phyloP scores from a whole-genome alignment of 345 rosid species.

The Viola odorata region DNA sequence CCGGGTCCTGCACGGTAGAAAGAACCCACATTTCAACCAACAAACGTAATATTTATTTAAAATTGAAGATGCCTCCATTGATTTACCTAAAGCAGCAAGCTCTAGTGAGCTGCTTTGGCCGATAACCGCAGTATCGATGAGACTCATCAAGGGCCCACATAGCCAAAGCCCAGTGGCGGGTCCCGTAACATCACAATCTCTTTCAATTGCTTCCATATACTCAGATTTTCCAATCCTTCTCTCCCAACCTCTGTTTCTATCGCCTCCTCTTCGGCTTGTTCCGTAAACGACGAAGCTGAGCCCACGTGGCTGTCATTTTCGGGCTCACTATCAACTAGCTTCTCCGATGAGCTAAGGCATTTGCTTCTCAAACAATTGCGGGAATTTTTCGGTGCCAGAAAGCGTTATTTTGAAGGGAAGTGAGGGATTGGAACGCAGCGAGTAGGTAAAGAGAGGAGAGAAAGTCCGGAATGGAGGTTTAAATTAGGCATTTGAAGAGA shows the following conservation, averaged over 20 bases:
- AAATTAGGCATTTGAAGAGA: slow-evolving; percentile 23
- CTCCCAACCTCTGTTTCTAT: slow-evolving; percentile 12
- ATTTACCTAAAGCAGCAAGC: slow-evolving; percentile 84
- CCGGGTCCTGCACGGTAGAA: slow-evolving; percentile 38
- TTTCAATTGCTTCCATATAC: slow-evolving; percentile 66
- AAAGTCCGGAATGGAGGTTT: slow-evolving; percentile 19
- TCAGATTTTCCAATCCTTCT: slow-evolving; percentile 51
- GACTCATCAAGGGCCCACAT: slow-evolving; percentile 94
- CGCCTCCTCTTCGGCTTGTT: slow-evolving; percentile 15
- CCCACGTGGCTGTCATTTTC: slow-evolving; percentile 1
- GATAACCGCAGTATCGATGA: slow-evolving; percentile 80
- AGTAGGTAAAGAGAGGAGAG: slow-evolving; percentile 5
- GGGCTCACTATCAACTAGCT: background rate
- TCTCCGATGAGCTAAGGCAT: slow-evolving; percentile 36
- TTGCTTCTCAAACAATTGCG: slow-evolving; percentile 12
- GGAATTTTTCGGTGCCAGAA: slow-evolving; percentile 1
- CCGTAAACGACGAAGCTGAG: slow-evolving; percentile 2
- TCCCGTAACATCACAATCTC: slow-evolving; percentile 81
- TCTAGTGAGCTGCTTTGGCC: slow-evolving; percentile 88
- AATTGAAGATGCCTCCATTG: background rate
- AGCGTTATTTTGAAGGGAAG: slow-evolving; percentile 11
- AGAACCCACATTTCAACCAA: background rate
- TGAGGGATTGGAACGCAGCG: slow-evolving; percentile 10
- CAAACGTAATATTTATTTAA: background rate
- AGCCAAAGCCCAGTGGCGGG: slow-evolving; percentile 91